Base-by-base conservation (phyloP, 2,329 filamentous ascomycete species). In the Stenocarpella maydis region DNA sequence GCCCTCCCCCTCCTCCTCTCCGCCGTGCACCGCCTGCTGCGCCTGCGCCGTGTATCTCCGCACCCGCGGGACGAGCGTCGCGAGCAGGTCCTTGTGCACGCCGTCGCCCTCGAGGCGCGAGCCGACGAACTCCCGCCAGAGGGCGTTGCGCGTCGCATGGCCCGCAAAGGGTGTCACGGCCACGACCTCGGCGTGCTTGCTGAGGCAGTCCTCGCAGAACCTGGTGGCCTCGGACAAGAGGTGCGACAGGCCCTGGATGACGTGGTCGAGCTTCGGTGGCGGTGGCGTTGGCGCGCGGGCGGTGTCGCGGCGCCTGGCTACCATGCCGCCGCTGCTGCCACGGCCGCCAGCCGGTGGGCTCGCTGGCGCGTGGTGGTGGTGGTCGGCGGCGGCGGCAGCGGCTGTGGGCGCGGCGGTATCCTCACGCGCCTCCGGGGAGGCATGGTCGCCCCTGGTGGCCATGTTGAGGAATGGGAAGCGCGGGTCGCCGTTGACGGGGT, bases 141-240 rank as follows among this genome's bases (percentile, higher is more conserved):
- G 39, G 4, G 41, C 15, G 60, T 68, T 66, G 60, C 68, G 70
- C 28, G 68, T 68, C 31, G 45, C 64, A n/a, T 49, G 34, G 5
- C 63, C 54, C 50, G 69, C 45, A 65, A 80, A 79, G 4, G 72
- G 67, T 28, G 69, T 71, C 14, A 85, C 72, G 28, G 73, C 75
- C 71, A 82, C 81, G 65, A 77, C 74, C 6, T 70, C 63, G 61
- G 77, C 71, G 73, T 86, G 85, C 39, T 81, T 81, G 3, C 76
- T 72, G 63, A 65, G 45, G 31, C 60, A 55, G 4, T 28, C 52
- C 10, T 54, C 49, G 60, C 31, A 71, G 55, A 71, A 70, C 7
- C 10, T 2, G 5, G 55, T 65, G 12, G 68, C 68, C 43, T 68
- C 65, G n/a, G n/a, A 19, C 34, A 71, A 60, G 1, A 65, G 65